A percentile compares a stretch with the other conserved stretches of the same genome.
Evolutionary conservation across 2,329 filamentous ascomycete species (phyloP).

Genomic region (Xylaria sp.): DNA sequence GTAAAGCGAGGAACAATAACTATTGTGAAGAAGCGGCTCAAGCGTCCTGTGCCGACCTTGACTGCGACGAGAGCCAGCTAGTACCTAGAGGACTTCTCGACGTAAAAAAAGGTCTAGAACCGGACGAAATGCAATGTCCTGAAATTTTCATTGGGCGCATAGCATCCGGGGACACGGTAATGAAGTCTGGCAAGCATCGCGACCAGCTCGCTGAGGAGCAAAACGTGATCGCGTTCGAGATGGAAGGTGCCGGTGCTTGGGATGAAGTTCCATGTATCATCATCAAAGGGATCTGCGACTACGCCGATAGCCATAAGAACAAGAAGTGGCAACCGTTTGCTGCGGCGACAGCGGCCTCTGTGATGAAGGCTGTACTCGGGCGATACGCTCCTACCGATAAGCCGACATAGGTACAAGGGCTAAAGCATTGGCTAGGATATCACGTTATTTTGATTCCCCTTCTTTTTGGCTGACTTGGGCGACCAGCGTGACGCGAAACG

Average conservation of each 20-base stretch:
- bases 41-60: conserved; percentile 13
- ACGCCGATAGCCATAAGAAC: conserved; percentile 32
- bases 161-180: conserved; percentile 53
- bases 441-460: conserved; percentile 31
- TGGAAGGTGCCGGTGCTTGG: conserved; percentile 48
- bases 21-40: conserved; percentile 11
- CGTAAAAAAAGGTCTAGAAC: conserved; percentile 13
- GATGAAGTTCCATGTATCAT: conserved; percentile 28
- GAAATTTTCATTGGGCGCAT: conserved; percentile 52
- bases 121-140: conserved; percentile 34
- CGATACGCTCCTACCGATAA: conserved; percentile 2
- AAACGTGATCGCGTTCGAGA: conserved; percentile 49
- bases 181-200: conserved; percentile 52
- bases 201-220: conserved; percentile 48
- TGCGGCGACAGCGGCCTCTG: conserved; percentile 23
- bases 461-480: conserved; percentile 32
- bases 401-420: too few relatives aligned
- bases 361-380: conserved; percentile 26
- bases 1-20: neutral
- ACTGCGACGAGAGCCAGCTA: conserved; percentile 38
- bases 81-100: conserved; percentile 39
- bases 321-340: conserved; percentile 30
- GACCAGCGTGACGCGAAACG: conserved; percentile 36
- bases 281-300: conserved; percentile 30
- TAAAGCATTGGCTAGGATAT: too few relatives aligned